phyloP scores from a whole-genome alignment of 768 basidiomycete species.

The Russula lepida region DNA sequence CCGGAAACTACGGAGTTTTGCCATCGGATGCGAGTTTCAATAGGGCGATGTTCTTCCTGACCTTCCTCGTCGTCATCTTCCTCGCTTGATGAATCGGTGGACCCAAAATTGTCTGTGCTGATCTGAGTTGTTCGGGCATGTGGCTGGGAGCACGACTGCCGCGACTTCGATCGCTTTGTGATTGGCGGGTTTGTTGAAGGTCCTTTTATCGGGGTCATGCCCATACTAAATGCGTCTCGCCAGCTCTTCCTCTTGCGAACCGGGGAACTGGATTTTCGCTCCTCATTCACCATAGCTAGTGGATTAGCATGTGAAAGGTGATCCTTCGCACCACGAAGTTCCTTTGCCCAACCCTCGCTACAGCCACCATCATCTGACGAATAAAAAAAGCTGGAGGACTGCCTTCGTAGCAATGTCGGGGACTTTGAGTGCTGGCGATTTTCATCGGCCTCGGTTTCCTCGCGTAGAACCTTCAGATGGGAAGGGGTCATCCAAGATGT shows the following conservation, averaged over 20 bases:
- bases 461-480: slow-evolving; percentile 74
- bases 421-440: slow-evolving; percentile 15
- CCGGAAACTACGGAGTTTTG: slow-evolving; percentile 3
- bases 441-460: slow-evolving; percentile 39
- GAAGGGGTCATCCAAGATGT: slow-evolving; percentile 92
- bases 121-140: background rate
- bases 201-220: slow-evolving; percentile 22
- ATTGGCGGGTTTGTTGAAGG: slow-evolving; percentile 15
- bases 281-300: slow-evolving; percentile 80
- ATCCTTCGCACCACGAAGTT: slow-evolving; percentile 33
- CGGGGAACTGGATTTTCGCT: slow-evolving; percentile 19
- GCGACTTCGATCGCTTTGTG: slow-evolving; percentile 16
- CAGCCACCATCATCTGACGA: slow-evolving; percentile 64
- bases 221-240: slow-evolving; percentile 25
- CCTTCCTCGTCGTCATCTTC: slow-evolving; percentile 27
- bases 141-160: slow-evolving; percentile 5
- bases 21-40: slow-evolving; percentile 55
- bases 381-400: slow-evolving; percentile 73
- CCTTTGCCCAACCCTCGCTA: slow-evolving; percentile 20
- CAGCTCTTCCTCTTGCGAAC: slow-evolving; percentile 29
- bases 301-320: slow-evolving; percentile 88
- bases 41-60: slow-evolving; percentile 63
- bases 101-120: background rate
- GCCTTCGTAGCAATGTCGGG: slow-evolving; percentile 26
- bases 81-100: slow-evolving; percentile 27